These are phyloP conservation scores for Zopfochytrium polystomum DNA, from an alignment of 371 early-diverging fungal species.

Conservation along the genomic window DNA sequence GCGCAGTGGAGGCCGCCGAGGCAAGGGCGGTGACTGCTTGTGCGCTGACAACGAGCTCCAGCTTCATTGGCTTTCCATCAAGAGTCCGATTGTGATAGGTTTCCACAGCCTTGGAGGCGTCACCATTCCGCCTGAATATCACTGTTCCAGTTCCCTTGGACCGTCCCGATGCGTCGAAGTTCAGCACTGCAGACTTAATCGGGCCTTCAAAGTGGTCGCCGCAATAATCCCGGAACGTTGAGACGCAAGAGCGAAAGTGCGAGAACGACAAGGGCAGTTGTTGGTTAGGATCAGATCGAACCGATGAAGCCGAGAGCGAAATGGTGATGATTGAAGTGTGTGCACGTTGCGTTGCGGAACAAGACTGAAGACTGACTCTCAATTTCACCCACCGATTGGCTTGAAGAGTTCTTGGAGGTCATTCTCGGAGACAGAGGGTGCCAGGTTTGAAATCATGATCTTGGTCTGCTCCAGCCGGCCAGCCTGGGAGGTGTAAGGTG, in stretches of 20 bases:
- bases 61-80: constrained; percentile 71
- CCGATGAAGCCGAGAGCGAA: background rate
- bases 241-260: background rate
- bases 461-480: constrained; percentile 42
- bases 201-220: constrained; percentile 48
- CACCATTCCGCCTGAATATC: constrained; percentile 54
- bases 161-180: constrained; percentile 65
- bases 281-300: background rate
- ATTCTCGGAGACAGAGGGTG: constrained; percentile 63
- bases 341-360: constrained; percentile 4
- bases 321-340: constrained; percentile 2
- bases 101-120: constrained; percentile 58
- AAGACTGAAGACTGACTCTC: no score
- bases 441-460: constrained; percentile 72
- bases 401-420: constrained; percentile 50
- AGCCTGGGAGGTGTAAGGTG: no score
- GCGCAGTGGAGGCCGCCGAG: constrained; percentile 18
- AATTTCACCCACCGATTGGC: constrained; percentile 42
- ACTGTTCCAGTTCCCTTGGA: constrained; percentile 72
- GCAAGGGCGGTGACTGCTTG: constrained; percentile 30
- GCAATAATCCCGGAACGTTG: constrained; percentile 6
- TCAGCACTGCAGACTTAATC: constrained; percentile 61
- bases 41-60: constrained; percentile 64
- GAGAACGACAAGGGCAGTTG: background rate
- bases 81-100: constrained; percentile 68